Conservation (phyloP, 352 stramenopile genomes). For the Pythium plurisporium region DNA sequence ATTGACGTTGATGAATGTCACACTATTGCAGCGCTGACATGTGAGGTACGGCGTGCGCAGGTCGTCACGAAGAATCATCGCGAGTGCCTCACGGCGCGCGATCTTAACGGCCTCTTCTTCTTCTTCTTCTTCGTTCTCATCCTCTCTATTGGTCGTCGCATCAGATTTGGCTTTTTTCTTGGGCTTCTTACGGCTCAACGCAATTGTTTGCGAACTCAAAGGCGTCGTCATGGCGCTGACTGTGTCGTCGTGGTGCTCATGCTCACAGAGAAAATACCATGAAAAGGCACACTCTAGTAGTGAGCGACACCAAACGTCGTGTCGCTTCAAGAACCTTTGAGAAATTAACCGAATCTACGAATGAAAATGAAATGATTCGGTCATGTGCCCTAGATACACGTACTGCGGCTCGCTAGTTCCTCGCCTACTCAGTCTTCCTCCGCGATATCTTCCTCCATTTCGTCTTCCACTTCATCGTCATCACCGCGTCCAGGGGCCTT, state of each 20-base stretch:
- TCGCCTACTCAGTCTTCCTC: constrained; percentile 31
- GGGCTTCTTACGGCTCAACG: no score
- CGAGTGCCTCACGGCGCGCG: constrained; percentile 6
- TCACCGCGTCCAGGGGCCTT: constrained; percentile 20
- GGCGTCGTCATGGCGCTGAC: constrained; percentile 1
- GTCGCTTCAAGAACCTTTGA: constrained; percentile 1
- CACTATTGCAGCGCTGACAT: constrained; percentile 71
- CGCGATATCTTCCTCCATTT: constrained; percentile 79
- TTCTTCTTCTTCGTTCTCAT: constrained; percentile 1
- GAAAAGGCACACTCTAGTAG: no score
- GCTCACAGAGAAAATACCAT: no score
- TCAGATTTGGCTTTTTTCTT: not conserved
- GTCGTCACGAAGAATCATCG: constrained; percentile 13
- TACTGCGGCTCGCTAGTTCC: no score
- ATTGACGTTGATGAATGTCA: constrained; percentile 68
- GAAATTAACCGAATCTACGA: not conserved
- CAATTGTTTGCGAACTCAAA: not conserved
- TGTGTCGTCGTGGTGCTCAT: no score
- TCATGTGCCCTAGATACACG: no score
- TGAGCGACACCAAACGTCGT: constrained; percentile 7
- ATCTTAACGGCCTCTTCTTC: constrained; percentile 12
- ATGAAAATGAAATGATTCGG: not conserved
- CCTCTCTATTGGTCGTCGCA: not conserved
- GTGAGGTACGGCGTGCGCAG: constrained; percentile 71
- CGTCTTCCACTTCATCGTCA: constrained; percentile 47